These are phyloP conservation scores for Trichoderma endophyticum DNA, from an alignment of 2,329 filamentous ascomycete species.

Conservation along the genomic window DNA sequence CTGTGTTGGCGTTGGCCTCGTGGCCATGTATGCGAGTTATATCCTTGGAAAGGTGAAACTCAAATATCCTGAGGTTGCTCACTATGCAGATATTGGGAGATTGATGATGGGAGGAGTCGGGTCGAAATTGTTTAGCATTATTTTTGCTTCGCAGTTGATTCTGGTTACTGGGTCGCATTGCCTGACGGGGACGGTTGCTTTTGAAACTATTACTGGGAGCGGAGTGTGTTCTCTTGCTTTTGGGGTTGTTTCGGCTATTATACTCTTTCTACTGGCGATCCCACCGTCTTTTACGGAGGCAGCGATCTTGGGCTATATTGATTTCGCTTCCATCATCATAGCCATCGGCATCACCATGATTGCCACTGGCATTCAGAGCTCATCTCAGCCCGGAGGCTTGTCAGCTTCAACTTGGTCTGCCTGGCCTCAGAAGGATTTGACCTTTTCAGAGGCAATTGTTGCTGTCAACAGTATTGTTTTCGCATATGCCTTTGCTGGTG, in stretches of 20 bases:
- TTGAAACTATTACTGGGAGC: conserved; percentile 61
- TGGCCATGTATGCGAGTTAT: conserved; percentile 48
- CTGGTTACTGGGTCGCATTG: conserved; percentile 70
- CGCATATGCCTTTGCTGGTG: conserved; percentile 58
- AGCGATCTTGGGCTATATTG: conserved; percentile 49
- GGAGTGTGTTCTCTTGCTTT: conserved; percentile 46
- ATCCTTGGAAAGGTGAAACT: conserved; percentile 48
- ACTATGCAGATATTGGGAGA: conserved; percentile 65
- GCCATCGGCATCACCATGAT: conserved; percentile 67
- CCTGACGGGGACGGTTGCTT: conserved; percentile 66
- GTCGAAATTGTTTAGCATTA: conserved; percentile 59
- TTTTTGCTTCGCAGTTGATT: conserved; percentile 61
- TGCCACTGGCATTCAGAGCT: conserved; percentile 52
- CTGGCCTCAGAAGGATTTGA: conserved; percentile 44
- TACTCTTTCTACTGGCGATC: conserved; percentile 45
- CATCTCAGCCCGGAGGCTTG: conserved; percentile 31
- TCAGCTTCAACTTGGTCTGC: conserved; percentile 40
- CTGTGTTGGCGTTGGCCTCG: conserved; percentile 41
- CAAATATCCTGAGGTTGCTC: conserved; percentile 54
- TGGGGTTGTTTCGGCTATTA: conserved; percentile 44
- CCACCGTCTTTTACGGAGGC: conserved; percentile 49
- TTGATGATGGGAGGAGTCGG: conserved; percentile 59
- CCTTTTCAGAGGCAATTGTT: conserved; percentile 56
- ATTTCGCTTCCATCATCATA: conserved; percentile 60
- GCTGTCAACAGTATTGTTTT: conserved; percentile 67